Evolutionary conservation across 768 basidiomycete species (phyloP), one percentile per base, ranked within the genome.

Genomic region (Cystofilobasidium ferigula): DNA sequence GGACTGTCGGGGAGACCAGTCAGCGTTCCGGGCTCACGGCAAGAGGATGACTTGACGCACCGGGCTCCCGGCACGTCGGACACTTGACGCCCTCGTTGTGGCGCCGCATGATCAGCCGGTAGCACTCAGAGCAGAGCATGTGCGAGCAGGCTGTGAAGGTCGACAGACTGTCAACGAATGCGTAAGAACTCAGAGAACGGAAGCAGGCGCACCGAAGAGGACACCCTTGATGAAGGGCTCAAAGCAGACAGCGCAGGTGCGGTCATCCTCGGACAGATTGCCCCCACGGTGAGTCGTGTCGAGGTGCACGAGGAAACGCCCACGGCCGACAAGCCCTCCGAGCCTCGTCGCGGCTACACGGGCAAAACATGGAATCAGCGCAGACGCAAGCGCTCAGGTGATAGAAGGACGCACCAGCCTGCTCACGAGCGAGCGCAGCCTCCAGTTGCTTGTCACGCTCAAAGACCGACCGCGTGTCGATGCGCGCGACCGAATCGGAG

Each of bases 61-160:
- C 16, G 4, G 2, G 9, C 24, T 24, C 13, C 5, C 62, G 51
- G 38, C 62, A 63, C 24, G 53, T 53, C 3, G 62, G 51, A 28
- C 62, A 63, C 2, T 4, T 6, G 18, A 28, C 4, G 47, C 14
- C 8, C 10, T 5, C 8, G 13, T 3, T 12, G 8, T 16, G 20
- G 22, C 22, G 38, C 8, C 9, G 30, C 0, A 10, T 12, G 22
- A 62, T 14, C 34, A 22, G 26, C 22, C n/a, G 24, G 61, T 35
- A 62, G 47, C 61, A 62, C n/a, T 51, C 34, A 22, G 61, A 4
- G n/a, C 63, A 64, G 35, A 57, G 54, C 38, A 64, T 57, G 43
- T 64, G 63, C 5, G 63, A 64, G 47, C 63, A 64, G 3, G 24
- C 60, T 61, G 43, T 13, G 40, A 22, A 48, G 30, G 22, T 8